Base-by-base conservation (phyloP, 176 grass and related monocot genomes). In the Alopecurus myosuroides region DNA sequence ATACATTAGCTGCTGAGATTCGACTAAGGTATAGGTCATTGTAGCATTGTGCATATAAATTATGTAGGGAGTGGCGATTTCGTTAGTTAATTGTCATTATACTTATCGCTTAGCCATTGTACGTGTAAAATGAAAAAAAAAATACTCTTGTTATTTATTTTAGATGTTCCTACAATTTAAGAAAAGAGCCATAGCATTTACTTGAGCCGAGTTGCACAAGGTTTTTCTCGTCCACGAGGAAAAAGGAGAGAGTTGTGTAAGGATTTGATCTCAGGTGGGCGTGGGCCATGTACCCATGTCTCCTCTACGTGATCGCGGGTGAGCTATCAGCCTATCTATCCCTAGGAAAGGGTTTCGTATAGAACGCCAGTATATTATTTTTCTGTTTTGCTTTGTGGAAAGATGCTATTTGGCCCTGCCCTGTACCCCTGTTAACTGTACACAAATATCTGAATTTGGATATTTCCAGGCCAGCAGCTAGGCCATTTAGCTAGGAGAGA, bases 381-480 rank as follows among this genome's bases (percentile, higher is more conserved):
- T 36, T 65, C 7, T 5, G 19, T 75, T 75, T 30, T 3, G 28
- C 29, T 64, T 64, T 18, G 71, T 0, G 4, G 71, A 75, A 75
- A 75, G 45, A 75, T 51, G 9, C 71, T 75, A 33, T 75, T 75
- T 75, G 71, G 28, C 71, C 42, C 44, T 19, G 28, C 71, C 42
- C 44, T 19, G 45, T 75, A 17, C 26, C 9, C 25, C 71, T 0
- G 45, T 33, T 19, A 75, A 51, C 28, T 51, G 45, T 74, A 30
- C 1, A 34, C 71, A 51, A 50, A 75, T 75, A 75, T 75, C 71
- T 74, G 44, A 74, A 50, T 74, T 74, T 30, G 14, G 71, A 75
- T 75, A 33, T 75, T 75, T 75, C 28, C 28, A 50, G 33, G 71
- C 26, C 17, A 73, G 70, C 17, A 73, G 70, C 7, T 48, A 50